phyloP scores from a whole-genome alignment of 805 yeast species.

The Lipomyces kockii region DNA sequence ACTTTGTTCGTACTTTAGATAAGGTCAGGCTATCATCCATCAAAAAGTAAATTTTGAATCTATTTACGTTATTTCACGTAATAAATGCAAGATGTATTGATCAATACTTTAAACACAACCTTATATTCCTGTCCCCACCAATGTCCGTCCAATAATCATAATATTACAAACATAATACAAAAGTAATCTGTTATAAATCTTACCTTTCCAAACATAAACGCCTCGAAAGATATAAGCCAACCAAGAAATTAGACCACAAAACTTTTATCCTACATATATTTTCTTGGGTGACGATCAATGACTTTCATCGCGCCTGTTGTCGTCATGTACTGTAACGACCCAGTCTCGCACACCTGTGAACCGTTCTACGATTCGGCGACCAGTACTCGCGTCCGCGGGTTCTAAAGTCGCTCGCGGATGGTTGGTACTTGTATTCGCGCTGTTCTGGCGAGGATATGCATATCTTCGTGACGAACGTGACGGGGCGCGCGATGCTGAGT shows the following conservation, averaged over 20 bases:
- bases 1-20: not conserved
- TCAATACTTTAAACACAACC: not conserved
- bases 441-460: not conserved
- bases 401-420: conserved; percentile 17
- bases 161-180: not conserved
- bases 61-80: not conserved
- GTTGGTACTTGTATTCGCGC: not conserved
- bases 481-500: not conserved
- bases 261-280: not conserved
- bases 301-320: not conserved
- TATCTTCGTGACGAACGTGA: not conserved
- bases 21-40: not conserved
- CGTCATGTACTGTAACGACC: conserved; percentile 18
- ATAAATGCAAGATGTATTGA: not conserved
- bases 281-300: not conserved
- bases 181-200: not conserved
- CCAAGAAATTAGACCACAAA: not conserved
- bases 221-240: not conserved
- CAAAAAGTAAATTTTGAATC: not conserved
- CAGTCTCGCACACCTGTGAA: conserved; percentile 34
- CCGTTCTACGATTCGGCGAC: conserved; percentile 21
- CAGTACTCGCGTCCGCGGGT: conserved; percentile 17
- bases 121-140: not conserved
- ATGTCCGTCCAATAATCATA: not conserved
- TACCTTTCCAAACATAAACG: not conserved